Percentiles rank a stretch among this genome's conserved stretches.
phyloP scores from a whole-genome alignment of 768 basidiomycete genomes.

The Gelatoporia subvermispora region DNA sequence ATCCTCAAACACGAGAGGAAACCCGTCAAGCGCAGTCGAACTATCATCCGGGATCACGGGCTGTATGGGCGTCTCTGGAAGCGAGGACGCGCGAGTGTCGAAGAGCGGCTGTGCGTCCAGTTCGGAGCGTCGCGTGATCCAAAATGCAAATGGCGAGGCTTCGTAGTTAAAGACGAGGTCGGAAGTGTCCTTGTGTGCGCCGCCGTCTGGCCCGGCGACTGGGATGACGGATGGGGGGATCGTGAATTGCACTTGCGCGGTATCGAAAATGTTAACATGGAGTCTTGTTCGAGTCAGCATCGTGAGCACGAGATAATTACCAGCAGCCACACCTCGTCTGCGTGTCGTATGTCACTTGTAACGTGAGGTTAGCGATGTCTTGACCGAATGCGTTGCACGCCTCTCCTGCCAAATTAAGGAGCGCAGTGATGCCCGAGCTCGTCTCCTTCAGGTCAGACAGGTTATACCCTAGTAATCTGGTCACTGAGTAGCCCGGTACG shows the following conservation, averaged over 20 bases:
- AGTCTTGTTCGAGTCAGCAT: constrained; percentile 34
- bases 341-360: constrained; percentile 61
- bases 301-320: not conserved
- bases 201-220: constrained; percentile 31
- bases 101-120: constrained; percentile 55
- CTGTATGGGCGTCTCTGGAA: constrained; percentile 57
- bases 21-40: constrained; percentile 54
- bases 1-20: constrained; percentile 73
- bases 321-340: constrained; percentile 33
- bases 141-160: constrained; percentile 66
- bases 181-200: constrained; percentile 35
- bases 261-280: constrained; percentile 66
- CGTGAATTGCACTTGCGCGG: constrained; percentile 56
- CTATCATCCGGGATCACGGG: constrained; percentile 47
- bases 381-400: constrained; percentile 64
- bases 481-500: not conserved
- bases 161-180: constrained; percentile 71
- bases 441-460: constrained; percentile 41
- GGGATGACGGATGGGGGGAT: constrained; percentile 51
- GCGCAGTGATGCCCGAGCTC: constrained; percentile 47
- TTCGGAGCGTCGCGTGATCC: constrained; percentile 67
- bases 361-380: constrained; percentile 53
- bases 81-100: constrained; percentile 60
- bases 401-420: constrained; percentile 46
- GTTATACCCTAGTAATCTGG: constrained; percentile 43